These are phyloP conservation scores for Pestalotiopsis sp. DNA, from an alignment of 2,329 filamentous ascomycete species.

Conservation along the genomic window DNA sequence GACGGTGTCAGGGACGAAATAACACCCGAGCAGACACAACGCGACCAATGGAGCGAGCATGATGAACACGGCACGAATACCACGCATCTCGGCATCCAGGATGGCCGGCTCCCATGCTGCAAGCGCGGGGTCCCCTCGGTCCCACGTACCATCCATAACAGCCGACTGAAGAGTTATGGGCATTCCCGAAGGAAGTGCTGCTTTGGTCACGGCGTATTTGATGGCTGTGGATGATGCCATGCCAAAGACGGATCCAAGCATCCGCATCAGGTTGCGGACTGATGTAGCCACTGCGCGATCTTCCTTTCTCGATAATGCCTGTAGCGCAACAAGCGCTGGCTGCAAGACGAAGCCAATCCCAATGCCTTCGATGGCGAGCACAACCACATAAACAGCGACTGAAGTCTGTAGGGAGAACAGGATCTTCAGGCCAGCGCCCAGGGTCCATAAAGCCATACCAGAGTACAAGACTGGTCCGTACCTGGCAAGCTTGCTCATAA, in stretches of 20 bases:
- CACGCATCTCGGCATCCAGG: constrained; percentile 26
- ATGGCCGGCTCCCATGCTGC: constrained; percentile 19
- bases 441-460: constrained; percentile 26
- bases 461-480: constrained; percentile 23
- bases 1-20: constrained; percentile 18
- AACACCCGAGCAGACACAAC: constrained; percentile 19
- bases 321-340: constrained; percentile 30
- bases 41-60: constrained; percentile 24
- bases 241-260: constrained; percentile 27
- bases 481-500: constrained; percentile 24
- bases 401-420: constrained; percentile 26
- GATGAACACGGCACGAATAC: constrained; percentile 26
- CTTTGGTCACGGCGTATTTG: constrained; percentile 20
- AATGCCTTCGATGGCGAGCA: constrained; percentile 27
- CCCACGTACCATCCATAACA: constrained; percentile 24
- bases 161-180: constrained; percentile 16
- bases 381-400: constrained; percentile 21
- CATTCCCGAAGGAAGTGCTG: constrained; percentile 15
- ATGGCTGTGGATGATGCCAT: constrained; percentile 22
- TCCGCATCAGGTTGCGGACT: constrained; percentile 30
- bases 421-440: constrained; percentile 28
- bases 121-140: constrained; percentile 14
- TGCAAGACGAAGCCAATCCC: constrained; percentile 32
- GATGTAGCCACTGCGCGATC: constrained; percentile 32
- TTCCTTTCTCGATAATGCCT: constrained; percentile 23